A percentile compares a stretch with the other conserved stretches of the same genome.
phyloP scores from a whole-genome alignment of 441 rosid species.

The Jatropha multifida region DNA sequence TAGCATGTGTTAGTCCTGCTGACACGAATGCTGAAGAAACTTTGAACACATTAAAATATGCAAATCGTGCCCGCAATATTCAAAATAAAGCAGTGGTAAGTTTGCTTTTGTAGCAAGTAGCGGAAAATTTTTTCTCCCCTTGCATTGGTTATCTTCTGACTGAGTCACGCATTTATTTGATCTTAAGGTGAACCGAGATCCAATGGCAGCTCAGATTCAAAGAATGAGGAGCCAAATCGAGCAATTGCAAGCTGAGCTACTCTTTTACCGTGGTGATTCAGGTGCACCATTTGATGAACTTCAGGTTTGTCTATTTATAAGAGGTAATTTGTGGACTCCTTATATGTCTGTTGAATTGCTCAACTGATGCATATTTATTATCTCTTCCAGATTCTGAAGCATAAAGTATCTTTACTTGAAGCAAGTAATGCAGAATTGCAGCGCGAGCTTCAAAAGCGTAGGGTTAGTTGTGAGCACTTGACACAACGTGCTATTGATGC shows the following conservation, averaged over 20 bases:
- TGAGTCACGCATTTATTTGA: conserved; percentile 7
- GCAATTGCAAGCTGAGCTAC: conserved; percentile 79
- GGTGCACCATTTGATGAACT: conserved; percentile 76
- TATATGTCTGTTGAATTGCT: conserved; percentile 19
- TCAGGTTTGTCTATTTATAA: conserved; percentile 47
- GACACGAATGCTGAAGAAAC: conserved; percentile 99
- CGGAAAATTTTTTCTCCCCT: not conserved
- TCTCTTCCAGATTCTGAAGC: conserved; percentile 70
- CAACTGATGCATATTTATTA: conserved; percentile 11
- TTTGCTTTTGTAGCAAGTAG: conserved; percentile 13
- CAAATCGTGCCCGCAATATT: conserved; percentile 97
- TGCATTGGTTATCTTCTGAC: conserved; percentile 9
- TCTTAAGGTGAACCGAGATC: conserved; percentile 85
- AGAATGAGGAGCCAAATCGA: conserved; percentile 94
- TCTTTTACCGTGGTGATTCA: conserved; percentile 74
- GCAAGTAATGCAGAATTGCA: conserved; percentile 77
- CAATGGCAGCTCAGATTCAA: conserved; percentile 78
- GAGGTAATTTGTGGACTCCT: conserved; percentile 14
- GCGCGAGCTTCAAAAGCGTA: conserved; percentile 75
- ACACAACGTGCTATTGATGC: conserved; percentile 74
- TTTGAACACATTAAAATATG: conserved; percentile 85
- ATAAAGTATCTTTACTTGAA: conserved; percentile 82
- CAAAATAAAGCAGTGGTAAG: conserved; percentile 94
- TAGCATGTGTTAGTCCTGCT: conserved; percentile 99
- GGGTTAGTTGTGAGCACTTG: conserved; percentile 66